Conservation (phyloP, 1,139 yeast genomes). For the Yarrowia galli region DNA sequence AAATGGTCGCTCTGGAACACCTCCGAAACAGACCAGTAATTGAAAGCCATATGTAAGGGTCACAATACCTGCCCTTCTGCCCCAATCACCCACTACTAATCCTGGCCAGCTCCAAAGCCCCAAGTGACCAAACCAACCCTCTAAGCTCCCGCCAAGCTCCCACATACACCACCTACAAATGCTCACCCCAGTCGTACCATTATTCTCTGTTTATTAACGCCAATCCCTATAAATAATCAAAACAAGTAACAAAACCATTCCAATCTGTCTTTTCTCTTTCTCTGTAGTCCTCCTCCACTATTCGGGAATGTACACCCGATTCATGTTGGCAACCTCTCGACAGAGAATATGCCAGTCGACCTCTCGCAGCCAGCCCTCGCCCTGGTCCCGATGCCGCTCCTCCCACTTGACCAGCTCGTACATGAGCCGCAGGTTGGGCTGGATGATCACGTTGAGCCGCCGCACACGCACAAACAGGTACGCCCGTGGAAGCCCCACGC, state of each 20-base stretch:
- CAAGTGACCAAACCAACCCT: too few relatives aligned
- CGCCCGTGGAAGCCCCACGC: conserved; percentile 72
- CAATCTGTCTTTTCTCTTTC: neutral
- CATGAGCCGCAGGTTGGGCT: conserved; percentile 86
- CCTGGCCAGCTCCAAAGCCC: too few relatives aligned
- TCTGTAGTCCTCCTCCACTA: neutral
- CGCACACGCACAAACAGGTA: conserved; percentile 83
- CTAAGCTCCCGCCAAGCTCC: too few relatives aligned
- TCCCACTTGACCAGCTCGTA: conserved; percentile 86
- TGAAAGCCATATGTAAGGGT: too few relatives aligned
- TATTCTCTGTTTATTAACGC: conserved; percentile 6
- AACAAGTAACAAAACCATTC: conserved; percentile 17
- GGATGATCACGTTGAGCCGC: conserved; percentile 85
- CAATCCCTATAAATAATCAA: conserved; percentile 36
- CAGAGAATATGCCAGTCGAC: conserved; percentile 93
- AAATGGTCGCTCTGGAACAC: too few relatives aligned
- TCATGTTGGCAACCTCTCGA: conserved; percentile 79
- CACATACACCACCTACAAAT: too few relatives aligned
- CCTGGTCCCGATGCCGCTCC: conserved; percentile 54
- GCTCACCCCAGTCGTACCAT: too few relatives aligned
- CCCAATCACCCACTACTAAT: too few relatives aligned
- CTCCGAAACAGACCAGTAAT: too few relatives aligned
- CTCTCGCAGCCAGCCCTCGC: conserved; percentile 60
- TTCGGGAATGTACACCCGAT: conserved; percentile 62
- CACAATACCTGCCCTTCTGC: too few relatives aligned